These are phyloP conservation scores for Corymbia maculata DNA, from an alignment of 345 rosid species.

Conservation along the genomic window DNA sequence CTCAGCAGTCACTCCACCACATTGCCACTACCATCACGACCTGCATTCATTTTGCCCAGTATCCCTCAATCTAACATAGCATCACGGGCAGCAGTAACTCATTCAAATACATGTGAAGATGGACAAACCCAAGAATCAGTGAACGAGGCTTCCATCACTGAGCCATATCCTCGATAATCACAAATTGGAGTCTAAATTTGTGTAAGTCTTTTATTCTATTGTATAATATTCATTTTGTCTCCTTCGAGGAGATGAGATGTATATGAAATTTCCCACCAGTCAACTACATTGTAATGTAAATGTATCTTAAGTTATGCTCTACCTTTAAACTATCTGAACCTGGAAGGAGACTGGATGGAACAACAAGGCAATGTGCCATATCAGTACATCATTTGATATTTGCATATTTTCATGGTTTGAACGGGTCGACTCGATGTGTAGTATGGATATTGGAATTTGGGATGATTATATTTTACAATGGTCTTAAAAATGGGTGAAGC, in stretches of 20 bases:
- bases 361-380: background rate
- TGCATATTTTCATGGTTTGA: background rate
- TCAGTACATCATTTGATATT: background rate
- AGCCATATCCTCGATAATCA: background rate
- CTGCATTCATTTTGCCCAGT: background rate
- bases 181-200: background rate
- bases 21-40: background rate
- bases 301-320: background rate
- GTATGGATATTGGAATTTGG: background rate
- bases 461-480: background rate
- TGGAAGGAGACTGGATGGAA: background rate
- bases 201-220: fast-evolving
- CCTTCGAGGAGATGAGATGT: too few species aligned
- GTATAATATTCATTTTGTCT: too few species aligned
- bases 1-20: background rate
- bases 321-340: background rate
- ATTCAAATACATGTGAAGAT: too few species aligned
- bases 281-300: background rate
- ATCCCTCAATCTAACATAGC: background rate
- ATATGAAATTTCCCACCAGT: background rate
- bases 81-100: too few species aligned
- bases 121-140: too few species aligned
- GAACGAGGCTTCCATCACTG: background rate
- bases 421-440: background rate
- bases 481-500: background rate